These are phyloP conservation scores for Populus pruinosa DNA, from an alignment of 345 rosid species.

Conservation along the genomic window DNA sequence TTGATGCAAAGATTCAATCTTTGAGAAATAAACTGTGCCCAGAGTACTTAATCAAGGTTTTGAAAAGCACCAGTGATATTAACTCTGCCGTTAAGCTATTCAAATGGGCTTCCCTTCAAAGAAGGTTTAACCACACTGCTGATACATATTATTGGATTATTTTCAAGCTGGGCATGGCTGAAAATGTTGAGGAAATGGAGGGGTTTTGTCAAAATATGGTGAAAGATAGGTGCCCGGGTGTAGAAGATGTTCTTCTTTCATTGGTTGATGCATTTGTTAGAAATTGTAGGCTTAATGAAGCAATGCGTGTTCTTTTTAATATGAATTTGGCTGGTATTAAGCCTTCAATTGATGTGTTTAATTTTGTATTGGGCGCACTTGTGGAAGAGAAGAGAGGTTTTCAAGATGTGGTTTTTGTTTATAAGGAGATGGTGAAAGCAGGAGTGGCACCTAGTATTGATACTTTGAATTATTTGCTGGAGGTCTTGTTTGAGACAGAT, in stretches of 20 bases:
- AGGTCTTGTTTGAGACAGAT: conserved; percentile 38
- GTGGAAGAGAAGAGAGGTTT: conserved; percentile 39
- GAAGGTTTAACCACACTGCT: conserved; percentile 41
- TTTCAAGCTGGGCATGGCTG: conserved; percentile 50
- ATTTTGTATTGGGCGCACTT: conserved; percentile 40
- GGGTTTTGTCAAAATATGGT: conserved; percentile 39
- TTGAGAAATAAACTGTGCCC: conserved; percentile 36
- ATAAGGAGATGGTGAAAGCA: conserved; percentile 62
- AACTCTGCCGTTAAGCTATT: conserved; percentile 45
- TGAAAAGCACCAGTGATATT: conserved; percentile 34
- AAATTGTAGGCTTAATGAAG: conserved; percentile 33
- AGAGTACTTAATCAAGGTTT: conserved; percentile 35
- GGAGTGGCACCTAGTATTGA: conserved; percentile 40
- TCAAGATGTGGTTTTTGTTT: conserved; percentile 40
- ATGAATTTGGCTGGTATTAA: conserved; percentile 34
- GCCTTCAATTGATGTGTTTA: conserved; percentile 35
- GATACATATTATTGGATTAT: conserved; percentile 44
- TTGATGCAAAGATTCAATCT: conserved; percentile 34
- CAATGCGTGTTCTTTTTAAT: conserved; percentile 35
- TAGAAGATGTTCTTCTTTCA: conserved; percentile 29
- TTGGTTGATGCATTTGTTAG: conserved; percentile 36
- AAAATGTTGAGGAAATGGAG: conserved; percentile 38
- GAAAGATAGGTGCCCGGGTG: conserved; percentile 29
- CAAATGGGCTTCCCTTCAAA: conserved; percentile 50
- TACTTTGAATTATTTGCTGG: conserved; percentile 47